phyloP scores from a whole-genome alignment of 306 rosid genomes.

The Malus asiatica region DNA sequence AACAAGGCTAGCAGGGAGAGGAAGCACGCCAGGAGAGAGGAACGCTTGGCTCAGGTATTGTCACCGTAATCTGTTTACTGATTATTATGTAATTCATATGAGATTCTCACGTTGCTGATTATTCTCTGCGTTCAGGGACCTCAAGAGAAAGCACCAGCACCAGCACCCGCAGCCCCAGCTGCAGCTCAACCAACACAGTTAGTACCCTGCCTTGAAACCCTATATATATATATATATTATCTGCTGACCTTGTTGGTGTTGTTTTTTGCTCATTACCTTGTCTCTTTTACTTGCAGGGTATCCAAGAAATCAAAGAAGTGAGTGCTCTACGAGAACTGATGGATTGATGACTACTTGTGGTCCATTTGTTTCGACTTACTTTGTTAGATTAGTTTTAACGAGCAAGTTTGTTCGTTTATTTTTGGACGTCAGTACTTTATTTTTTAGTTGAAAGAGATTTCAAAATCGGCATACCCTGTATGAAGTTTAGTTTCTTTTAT shows the following conservation, averaged over 20 bases:
- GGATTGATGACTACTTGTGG: slow-evolving; percentile 11
- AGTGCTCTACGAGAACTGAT: slow-evolving; percentile 3
- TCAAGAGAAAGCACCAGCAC: slow-evolving; percentile 41
- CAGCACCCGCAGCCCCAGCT: slow-evolving; percentile 25
- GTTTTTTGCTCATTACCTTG: background rate
- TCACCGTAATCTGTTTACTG: background rate
- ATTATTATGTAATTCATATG: no score
- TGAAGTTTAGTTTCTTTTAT: background rate
- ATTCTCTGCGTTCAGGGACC: slow-evolving; percentile 54
- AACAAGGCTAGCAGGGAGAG: slow-evolving; percentile 97
- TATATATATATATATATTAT: background rate
- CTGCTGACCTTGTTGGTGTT: background rate
- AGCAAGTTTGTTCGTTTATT: slow-evolving; percentile 22
- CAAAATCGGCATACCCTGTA: slow-evolving; percentile 14
- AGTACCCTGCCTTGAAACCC: slow-evolving; percentile 15
- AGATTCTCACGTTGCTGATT: background rate
- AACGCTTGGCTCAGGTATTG: slow-evolving; percentile 78
- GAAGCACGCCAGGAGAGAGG: slow-evolving; percentile 80
- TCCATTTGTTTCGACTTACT: slow-evolving; percentile 3
- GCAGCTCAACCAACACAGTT: slow-evolving; percentile 57
- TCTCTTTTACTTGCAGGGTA: slow-evolving; percentile 38
- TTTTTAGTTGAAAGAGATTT: slow-evolving; percentile 30
- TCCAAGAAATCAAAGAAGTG: slow-evolving; percentile 76
- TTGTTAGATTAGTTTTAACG: slow-evolving; percentile 46
- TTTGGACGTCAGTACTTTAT: slow-evolving; percentile 28